A percentile compares a stretch with the other conserved stretches of the same genome.
Conservation (phyloP, 305 asterid species). For the Caryopteris hybrid region DNA sequence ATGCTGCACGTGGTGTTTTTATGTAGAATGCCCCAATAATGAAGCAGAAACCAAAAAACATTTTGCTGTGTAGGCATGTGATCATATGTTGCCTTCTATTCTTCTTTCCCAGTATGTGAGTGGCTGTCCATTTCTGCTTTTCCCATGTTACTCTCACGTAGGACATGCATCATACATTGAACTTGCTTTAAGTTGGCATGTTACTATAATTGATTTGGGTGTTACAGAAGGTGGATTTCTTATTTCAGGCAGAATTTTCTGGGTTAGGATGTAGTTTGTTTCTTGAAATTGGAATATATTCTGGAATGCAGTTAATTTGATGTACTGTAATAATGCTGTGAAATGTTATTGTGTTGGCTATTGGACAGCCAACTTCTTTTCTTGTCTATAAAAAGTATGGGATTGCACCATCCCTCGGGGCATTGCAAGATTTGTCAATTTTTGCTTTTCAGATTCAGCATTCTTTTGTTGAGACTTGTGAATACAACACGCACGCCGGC, state of each 20-base stretch:
- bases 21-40: conserved; percentile 24
- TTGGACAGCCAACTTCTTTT: background rate
- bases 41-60: conserved; percentile 21
- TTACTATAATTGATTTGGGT: conserved; percentile 6
- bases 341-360: background rate
- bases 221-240: background rate
- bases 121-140: conserved; percentile 26
- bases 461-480: no score
- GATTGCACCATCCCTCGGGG: background rate
- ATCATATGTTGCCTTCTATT: conserved; percentile 14
- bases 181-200: conserved; percentile 3
- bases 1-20: background rate
- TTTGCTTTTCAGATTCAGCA: conserved; percentile 11
- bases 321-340: background rate
- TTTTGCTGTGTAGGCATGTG: conserved; percentile 30
- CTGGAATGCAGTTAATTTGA: background rate
- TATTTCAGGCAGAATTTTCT: background rate
- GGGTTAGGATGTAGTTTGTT: background rate
- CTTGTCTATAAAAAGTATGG: background rate
- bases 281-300: conserved; percentile 18
- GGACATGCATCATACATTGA: conserved; percentile 15
- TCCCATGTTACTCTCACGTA: conserved; percentile 12
- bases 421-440: conserved; percentile 10
- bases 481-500: no score
- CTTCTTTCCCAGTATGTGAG: conserved; percentile 17